These are phyloP conservation scores for Phytophthora tentaculata DNA, from an alignment of 352 stramenopile genomes.

Conservation along the genomic window DNA sequence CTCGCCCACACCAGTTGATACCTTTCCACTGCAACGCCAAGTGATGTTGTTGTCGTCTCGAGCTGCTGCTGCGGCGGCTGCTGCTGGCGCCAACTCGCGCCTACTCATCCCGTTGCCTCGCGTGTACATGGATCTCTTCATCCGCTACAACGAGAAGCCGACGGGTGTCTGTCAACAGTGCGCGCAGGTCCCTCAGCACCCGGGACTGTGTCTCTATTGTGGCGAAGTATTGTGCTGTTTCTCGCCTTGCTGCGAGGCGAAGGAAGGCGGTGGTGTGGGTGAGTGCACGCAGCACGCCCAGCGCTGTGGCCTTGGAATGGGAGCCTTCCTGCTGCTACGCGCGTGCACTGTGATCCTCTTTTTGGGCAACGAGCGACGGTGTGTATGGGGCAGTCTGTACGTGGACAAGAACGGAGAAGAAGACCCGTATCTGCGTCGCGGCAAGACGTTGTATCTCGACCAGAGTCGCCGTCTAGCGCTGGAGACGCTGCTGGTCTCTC, in stretches of 20 bases:
- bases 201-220: constrained; percentile 80
- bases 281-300: constrained; percentile 83
- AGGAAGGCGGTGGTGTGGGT: constrained; percentile 57
- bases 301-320: constrained; percentile 60
- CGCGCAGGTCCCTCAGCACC: constrained; percentile 67
- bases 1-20: constrained; percentile 13
- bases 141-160: constrained; percentile 79
- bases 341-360: constrained; percentile 88
- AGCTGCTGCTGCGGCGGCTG: constrained; percentile 24
- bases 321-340: constrained; percentile 73
- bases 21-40: constrained; percentile 40
- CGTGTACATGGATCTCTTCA: constrained; percentile 86
- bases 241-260: constrained; percentile 65
- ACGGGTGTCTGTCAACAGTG: constrained; percentile 62
- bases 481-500: constrained; percentile 73
- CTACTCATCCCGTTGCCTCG: constrained; percentile 61
- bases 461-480: constrained; percentile 60
- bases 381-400: constrained; percentile 85
- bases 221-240: constrained; percentile 82
- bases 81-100: constrained; percentile 16
- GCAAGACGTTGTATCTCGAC: constrained; percentile 78
- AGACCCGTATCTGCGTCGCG: constrained; percentile 78
- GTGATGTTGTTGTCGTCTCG: constrained; percentile 33
- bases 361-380: constrained; percentile 77
- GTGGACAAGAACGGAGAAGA: constrained; percentile 89